Conservation (phyloP, 2,329 filamentous ascomycete species). For the Pyrenophora graminea region DNA sequence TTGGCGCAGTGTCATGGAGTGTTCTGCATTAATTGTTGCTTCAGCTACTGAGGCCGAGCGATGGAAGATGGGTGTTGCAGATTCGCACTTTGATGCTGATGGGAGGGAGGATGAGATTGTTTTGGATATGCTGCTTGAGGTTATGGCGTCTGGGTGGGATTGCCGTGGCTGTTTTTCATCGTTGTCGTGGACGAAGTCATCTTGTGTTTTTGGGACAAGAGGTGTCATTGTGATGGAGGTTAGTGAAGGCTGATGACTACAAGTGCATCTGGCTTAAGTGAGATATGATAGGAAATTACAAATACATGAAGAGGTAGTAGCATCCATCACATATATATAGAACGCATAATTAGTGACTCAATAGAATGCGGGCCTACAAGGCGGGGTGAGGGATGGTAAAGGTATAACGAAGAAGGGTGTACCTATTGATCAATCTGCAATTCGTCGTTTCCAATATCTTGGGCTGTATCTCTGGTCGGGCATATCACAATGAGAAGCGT, state of each 20-base stretch:
- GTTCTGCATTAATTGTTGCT: constrained; percentile 8
- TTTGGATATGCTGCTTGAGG: background rate
- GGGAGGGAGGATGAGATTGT: background rate
- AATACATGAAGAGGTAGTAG: background rate
- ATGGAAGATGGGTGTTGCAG: background rate
- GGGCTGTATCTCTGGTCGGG: background rate
- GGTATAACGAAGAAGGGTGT: background rate
- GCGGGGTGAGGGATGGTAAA: background rate
- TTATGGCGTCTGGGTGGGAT: constrained; percentile 5
- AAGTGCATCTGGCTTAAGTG: background rate
- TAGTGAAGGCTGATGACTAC: too few relatives aligned
- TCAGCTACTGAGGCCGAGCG: background rate
- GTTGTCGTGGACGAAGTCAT: background rate
- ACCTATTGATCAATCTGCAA: too few relatives aligned
- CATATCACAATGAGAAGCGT: background rate
- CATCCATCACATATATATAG: background rate
- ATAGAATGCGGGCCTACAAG: background rate
- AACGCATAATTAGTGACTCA: background rate
- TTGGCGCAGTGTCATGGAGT: constrained; percentile 59
- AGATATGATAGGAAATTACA: background rate
- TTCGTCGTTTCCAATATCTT: too few relatives aligned
- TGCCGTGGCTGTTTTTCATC: background rate
- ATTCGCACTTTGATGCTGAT: background rate
- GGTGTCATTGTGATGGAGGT: background rate
- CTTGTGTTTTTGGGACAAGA: background rate